Evolutionary conservation across 805 yeast genomes (phyloP).

Genomic region (Saccharomycopsis synnaedendra): DNA sequence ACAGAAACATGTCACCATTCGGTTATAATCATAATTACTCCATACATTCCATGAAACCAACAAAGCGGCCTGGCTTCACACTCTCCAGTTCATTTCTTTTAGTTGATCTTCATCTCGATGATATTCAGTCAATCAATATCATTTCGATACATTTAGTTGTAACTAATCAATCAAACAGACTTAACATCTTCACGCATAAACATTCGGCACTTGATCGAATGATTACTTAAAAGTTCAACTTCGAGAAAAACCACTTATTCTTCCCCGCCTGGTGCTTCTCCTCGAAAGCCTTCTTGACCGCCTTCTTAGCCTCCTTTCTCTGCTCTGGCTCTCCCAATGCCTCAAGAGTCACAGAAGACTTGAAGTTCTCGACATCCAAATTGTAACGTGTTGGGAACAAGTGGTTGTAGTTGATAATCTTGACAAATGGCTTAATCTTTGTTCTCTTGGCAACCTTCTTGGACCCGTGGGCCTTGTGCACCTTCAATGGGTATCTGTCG

Average conservation of each 20-base stretch:
- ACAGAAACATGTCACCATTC: no score
- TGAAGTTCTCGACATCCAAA: constrained; percentile 92
- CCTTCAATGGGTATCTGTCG: constrained; percentile 96
- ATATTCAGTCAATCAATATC: no score
- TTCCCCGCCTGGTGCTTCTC: constrained; percentile 99
- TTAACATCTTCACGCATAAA: no score
- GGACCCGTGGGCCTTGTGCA: constrained; percentile 87
- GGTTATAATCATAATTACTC: no score
- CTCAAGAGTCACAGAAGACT: constrained; percentile 83
- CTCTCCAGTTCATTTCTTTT: no score
- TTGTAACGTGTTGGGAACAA: constrained; percentile 99
- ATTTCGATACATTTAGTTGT: no score
- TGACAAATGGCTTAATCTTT: constrained; percentile 97
- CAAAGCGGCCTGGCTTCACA: no score
- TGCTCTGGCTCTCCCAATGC: constrained; percentile 96
- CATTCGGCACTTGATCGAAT: no score
- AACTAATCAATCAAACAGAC: no score
- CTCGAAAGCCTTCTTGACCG: constrained; percentile 97
- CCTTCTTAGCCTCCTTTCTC: constrained; percentile 98
- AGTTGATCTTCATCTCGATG: no score
- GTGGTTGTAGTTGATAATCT: constrained; percentile 99
- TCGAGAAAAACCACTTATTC: constrained; percentile 99
- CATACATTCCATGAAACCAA: no score
- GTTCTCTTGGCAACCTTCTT: constrained; percentile 97
- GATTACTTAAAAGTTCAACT: constrained; percentile 67